These are phyloP conservation scores for Peltaster fructicola DNA, from an alignment of 2,329 filamentous ascomycete genomes.

Conservation along the genomic window DNA sequence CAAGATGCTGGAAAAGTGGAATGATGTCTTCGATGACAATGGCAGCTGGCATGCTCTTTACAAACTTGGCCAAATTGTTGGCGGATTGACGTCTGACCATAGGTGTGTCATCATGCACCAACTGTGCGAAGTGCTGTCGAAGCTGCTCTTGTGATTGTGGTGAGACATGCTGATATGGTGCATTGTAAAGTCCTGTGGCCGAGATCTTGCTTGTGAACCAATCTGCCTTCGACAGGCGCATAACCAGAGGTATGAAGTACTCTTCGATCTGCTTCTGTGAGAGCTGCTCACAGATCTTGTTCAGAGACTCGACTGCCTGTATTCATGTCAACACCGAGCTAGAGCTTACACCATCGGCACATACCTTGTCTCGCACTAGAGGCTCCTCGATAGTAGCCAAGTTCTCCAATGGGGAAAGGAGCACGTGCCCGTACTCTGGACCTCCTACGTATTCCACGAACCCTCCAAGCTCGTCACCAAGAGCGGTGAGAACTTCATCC, in stretches of 20 bases:
- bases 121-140: slow-evolving; percentile 73
- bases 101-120: slow-evolving; percentile 95
- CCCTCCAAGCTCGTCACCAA: slow-evolving; percentile 89
- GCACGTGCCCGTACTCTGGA: slow-evolving; percentile 81
- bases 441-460: slow-evolving; percentile 98
- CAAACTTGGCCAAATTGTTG: slow-evolving; percentile 91
- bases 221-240: slow-evolving; percentile 94
- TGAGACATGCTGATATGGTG: slow-evolving; percentile 82
- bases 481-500: slow-evolving; percentile 89
- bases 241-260: slow-evolving; percentile 87
- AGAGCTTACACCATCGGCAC: slow-evolving; percentile 13
- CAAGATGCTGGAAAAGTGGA: slow-evolving; percentile 91
- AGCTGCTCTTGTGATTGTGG: slow-evolving; percentile 78
- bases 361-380: slow-evolving; percentile 89
- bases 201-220: slow-evolving; percentile 99
- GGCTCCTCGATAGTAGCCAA: slow-evolving; percentile 96
- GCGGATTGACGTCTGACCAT: slow-evolving; percentile 97
- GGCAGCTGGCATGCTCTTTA: slow-evolving; percentile 84
- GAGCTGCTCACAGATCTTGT: slow-evolving; percentile 93
- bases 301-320: slow-evolving; percentile 93
- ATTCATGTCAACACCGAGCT: slow-evolving; percentile 14
- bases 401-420: slow-evolving; percentile 93
- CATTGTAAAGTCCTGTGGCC: slow-evolving; percentile 84
- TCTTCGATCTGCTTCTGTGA: slow-evolving; percentile 89
- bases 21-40: slow-evolving; percentile 98